These are phyloP conservation scores for Macadamia integrifolia DNA, from an alignment of 164 flowering plant species.

Conservation along the genomic window DNA sequence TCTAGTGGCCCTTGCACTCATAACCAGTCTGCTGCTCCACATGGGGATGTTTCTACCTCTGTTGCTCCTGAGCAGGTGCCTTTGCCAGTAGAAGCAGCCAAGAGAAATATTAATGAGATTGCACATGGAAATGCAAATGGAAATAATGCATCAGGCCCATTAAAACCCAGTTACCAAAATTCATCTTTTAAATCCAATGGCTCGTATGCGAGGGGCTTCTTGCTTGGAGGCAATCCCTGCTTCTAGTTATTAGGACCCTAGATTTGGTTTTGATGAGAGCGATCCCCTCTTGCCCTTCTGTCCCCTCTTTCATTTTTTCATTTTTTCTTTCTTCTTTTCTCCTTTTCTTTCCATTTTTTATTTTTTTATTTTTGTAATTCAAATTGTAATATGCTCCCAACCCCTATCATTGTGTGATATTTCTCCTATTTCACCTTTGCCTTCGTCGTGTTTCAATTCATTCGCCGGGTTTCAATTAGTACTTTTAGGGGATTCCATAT, in stretches of 20 bases:
- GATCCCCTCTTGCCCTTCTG: slow-evolving; percentile 9
- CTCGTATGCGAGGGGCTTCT: slow-evolving; percentile 40
- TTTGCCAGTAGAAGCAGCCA: slow-evolving; percentile 41
- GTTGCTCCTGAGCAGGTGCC: slow-evolving; percentile 46
- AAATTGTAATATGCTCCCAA: no score
- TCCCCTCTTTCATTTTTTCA: no score
- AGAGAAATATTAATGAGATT: slow-evolving; percentile 33
- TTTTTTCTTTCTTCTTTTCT: no score
- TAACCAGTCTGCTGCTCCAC: slow-evolving; percentile 23
- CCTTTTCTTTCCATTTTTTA: no score
- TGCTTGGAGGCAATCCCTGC: slow-evolving; percentile 35
- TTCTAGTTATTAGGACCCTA: slow-evolving; percentile 10
- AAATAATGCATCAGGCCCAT: no score
- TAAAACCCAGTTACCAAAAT: slow-evolving; percentile 26
- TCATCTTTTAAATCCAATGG: slow-evolving; percentile 33
- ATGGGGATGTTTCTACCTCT: slow-evolving; percentile 40
- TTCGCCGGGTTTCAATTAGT: no score
- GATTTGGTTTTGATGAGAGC: slow-evolving; percentile 37
- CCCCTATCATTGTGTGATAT: no score
- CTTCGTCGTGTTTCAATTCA: no score
- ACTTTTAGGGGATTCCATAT: no score
- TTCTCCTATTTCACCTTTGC: no score
- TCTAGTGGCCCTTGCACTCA: slow-evolving; percentile 33
- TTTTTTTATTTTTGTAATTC: no score
- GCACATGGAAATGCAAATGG: slow-evolving; percentile 17